phyloP scores from a whole-genome alignment of 2,329 filamentous ascomycete genomes.

The Waltergamsia citrina region DNA sequence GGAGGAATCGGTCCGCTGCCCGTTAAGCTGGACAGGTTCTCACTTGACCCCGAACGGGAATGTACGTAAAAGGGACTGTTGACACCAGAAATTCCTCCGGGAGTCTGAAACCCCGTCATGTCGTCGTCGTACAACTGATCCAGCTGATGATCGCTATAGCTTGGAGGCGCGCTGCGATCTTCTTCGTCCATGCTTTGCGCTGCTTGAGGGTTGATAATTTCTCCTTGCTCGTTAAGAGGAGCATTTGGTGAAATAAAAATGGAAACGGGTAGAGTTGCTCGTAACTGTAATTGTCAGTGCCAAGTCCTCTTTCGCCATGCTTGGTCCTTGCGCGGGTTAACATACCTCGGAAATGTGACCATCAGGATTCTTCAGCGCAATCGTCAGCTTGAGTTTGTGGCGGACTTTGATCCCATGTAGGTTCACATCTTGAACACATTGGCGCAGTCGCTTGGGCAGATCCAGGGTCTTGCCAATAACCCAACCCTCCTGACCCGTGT shows the following conservation, averaged over 20 bases:
- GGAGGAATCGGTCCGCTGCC: constrained; percentile 26
- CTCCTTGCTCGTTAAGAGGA: constrained; percentile 78
- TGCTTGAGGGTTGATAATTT: constrained; percentile 46
- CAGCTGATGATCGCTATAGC: constrained; percentile 82
- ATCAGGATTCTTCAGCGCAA: constrained; percentile 89
- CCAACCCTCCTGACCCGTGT: constrained; percentile 59
- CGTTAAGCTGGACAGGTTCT: constrained; percentile 57
- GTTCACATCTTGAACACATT: constrained; percentile 84
- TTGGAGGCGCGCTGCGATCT: constrained; percentile 70
- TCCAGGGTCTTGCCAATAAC: constrained; percentile 51
- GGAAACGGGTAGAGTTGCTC: constrained; percentile 81
- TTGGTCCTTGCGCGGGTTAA: too few species aligned
- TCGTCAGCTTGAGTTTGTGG: constrained; percentile 85
- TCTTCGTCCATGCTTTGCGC: constrained; percentile 27
- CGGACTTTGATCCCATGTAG: constrained; percentile 82
- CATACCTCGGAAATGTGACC: constrained; percentile 83
- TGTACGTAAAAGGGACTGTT: constrained; percentile 70
- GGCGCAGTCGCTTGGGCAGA: constrained; percentile 71
- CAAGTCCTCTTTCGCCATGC: too few species aligned
- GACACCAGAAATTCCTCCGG: constrained; percentile 59
- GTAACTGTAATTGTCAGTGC: constrained; percentile 36
- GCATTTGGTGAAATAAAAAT: constrained; percentile 95
- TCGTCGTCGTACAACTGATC: constrained; percentile 89
- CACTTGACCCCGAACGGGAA: constrained; percentile 67
- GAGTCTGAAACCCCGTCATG: constrained; percentile 70